Evolutionary conservation across 352 stramenopile genomes (phyloP).

Genomic region (Phytophthora niederhauseri): DNA sequence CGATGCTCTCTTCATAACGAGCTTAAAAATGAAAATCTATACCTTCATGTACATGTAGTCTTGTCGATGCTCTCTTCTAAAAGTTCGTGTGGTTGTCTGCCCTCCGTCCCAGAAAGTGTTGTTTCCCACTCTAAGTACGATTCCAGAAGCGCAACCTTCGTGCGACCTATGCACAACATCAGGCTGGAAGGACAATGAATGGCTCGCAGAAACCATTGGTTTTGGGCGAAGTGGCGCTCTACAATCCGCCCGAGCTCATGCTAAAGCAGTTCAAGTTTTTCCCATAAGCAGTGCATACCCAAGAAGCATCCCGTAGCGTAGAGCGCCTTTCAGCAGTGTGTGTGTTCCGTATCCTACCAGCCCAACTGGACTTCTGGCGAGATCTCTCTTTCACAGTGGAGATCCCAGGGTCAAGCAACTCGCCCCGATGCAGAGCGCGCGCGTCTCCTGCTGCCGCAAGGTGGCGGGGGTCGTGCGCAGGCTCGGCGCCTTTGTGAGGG

Average conservation of each 20-base stretch:
- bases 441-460: conserved; percentile 32
- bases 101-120: neutral
- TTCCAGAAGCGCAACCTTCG: neutral
- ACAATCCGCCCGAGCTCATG: neutral
- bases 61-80: neutral
- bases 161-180: neutral
- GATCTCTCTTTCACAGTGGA: conserved; percentile 88
- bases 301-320: neutral
- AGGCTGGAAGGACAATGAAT: conserved; percentile 4
- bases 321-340: neutral
- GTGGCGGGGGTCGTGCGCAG: conserved; percentile 5
- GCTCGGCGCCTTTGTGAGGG: conserved; percentile 68
- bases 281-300: neutral
- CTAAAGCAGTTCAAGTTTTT: conserved; percentile 30
- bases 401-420: conserved; percentile 84
- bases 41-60: neutral
- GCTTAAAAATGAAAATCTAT: too few relatives aligned
- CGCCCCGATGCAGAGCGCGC: conserved; percentile 59
- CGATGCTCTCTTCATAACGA: neutral
- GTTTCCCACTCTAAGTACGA: neutral
- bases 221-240: conserved; percentile 1
- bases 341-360: conserved; percentile 1
- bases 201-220: conserved; percentile 36
- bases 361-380: conserved; percentile 82
- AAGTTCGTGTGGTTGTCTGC: neutral